Conservation (phyloP, 1,284 basidiomycete genomes). For the Coniophora puteana region DNA sequence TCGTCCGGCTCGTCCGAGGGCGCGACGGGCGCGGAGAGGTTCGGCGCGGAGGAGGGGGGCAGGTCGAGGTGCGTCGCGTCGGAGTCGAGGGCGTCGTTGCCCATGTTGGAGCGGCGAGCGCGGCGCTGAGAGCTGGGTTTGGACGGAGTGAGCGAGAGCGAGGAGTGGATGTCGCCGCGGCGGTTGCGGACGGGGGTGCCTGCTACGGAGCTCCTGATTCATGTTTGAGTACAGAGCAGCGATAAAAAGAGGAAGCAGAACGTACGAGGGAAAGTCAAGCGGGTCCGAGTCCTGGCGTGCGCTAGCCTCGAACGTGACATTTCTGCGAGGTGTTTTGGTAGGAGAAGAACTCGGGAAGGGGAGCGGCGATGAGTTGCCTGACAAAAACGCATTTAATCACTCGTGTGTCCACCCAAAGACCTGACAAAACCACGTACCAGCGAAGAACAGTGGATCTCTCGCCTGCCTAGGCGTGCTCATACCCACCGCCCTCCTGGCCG, state of each 20-base stretch:
- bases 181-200: slow-evolving; percentile 65
- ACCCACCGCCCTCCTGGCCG: slow-evolving; percentile 62
- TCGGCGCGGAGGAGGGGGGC: slow-evolving; percentile 61
- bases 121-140: slow-evolving; percentile 31
- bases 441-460: slow-evolving; percentile 54
- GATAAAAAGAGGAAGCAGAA: slow-evolving; percentile 4
- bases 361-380: slow-evolving; percentile 63
- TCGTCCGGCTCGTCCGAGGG: slow-evolving; percentile 72
- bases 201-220: slow-evolving; percentile 31
- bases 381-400: slow-evolving; percentile 11
- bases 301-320: slow-evolving; percentile 22
- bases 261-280: slow-evolving; percentile 59
- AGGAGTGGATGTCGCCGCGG: slow-evolving; percentile 84
- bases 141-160: slow-evolving; percentile 60
- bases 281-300: slow-evolving; percentile 51
- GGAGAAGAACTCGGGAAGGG: slow-evolving; percentile 76
- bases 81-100: slow-evolving; percentile 45
- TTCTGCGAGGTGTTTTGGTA: slow-evolving; percentile 38
- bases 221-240: slow-evolving; percentile 16
- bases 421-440: slow-evolving; percentile 36
- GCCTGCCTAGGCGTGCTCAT: slow-evolving; percentile 53
- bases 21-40: slow-evolving; percentile 58
- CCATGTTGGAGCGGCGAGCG: slow-evolving; percentile 21
- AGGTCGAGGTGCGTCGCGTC: slow-evolving; percentile 55
- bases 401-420: neutral